Percentiles rank a stretch among this genome's conserved stretches.
These are phyloP conservation scores for Annulohypoxylon nitens DNA, from an alignment of 495 filamentous ascomycete genomes.

Conservation along the genomic window DNA sequence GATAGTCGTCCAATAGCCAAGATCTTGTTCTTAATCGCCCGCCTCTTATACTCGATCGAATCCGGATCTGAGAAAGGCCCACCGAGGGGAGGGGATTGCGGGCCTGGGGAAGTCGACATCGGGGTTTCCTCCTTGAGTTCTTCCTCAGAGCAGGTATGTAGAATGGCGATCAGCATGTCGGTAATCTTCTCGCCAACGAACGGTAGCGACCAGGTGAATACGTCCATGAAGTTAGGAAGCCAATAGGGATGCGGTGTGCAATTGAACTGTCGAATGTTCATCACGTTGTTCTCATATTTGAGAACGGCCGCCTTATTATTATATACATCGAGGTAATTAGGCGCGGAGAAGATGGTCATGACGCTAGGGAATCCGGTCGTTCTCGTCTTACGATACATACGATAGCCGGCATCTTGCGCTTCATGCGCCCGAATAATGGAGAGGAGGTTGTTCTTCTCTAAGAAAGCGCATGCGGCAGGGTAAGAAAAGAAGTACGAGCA, in stretches of 20 bases:
- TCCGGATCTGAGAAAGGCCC: slow-evolving; percentile 73
- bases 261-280: slow-evolving; percentile 99
- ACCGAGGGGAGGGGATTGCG: slow-evolving; percentile 75
- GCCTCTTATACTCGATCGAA: slow-evolving; percentile 89
- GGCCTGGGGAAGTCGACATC: slow-evolving; percentile 67
- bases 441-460: slow-evolving; percentile 98
- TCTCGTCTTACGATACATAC: slow-evolving; percentile 98
- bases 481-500: slow-evolving; percentile 99
- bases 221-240: slow-evolving; percentile 99
- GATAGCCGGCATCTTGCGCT: slow-evolving; percentile 97
- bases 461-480: slow-evolving; percentile 95
- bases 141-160: slow-evolving; percentile 98
- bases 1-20: slow-evolving; percentile 96
- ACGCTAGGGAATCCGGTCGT: slow-evolving; percentile 99
- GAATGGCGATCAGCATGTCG: slow-evolving; percentile 98
- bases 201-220: slow-evolving; percentile 98
- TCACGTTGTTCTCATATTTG: slow-evolving; percentile 99
- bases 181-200: slow-evolving; percentile 99
- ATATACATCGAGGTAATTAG: slow-evolving; percentile 99
- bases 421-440: slow-evolving; percentile 99
- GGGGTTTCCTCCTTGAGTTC: slow-evolving; percentile 88
- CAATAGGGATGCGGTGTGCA: slow-evolving; percentile 99
- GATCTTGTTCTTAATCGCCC: slow-evolving; percentile 99
- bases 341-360: slow-evolving; percentile 99
- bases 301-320: slow-evolving; percentile 99